Conservation (phyloP, 192 early-diverging fungal genomes). For the Paraglomus brasilianum region DNA sequence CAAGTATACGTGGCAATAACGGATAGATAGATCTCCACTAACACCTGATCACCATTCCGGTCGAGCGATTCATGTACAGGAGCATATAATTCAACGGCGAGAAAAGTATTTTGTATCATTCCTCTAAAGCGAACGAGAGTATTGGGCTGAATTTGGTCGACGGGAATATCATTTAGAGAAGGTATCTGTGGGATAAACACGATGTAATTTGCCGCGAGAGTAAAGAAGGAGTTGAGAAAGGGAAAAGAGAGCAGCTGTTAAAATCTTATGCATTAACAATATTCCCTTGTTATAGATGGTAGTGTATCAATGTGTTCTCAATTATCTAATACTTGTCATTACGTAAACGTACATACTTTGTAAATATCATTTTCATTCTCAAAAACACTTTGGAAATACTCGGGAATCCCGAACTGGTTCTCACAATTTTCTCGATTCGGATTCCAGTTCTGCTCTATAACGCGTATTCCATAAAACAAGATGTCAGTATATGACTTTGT, state of each 20-base stretch:
- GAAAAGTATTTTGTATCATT: conserved; percentile 80
- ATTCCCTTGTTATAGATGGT: not conserved
- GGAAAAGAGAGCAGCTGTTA: not conserved
- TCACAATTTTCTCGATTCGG: not conserved
- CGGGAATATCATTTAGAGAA: conserved; percentile 39
- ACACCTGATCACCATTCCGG: conserved; percentile 40
- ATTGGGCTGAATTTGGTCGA: conserved; percentile 35
- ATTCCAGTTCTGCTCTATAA: conserved; percentile 37
- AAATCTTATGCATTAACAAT: conserved; percentile 1
- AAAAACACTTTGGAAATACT: conserved; percentile 37
- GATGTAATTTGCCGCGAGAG: not conserved
- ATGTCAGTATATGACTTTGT: not conserved
- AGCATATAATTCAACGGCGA: conserved; percentile 65
- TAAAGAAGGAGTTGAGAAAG: not conserved
- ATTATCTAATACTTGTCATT: not conserved
- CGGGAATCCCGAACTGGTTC: conserved; percentile 38
- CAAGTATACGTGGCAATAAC: too few species aligned
- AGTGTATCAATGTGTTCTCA: not conserved
- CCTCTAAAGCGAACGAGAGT: conserved; percentile 70
- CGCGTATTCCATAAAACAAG: not conserved
- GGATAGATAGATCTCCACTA: too few species aligned
- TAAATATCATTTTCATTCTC: conserved; percentile 33
- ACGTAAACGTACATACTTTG: conserved; percentile 27
- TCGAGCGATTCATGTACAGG: conserved; percentile 37
- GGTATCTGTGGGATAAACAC: conserved; percentile 41